These are phyloP conservation scores for Litsea cubeba DNA, from an alignment of 164 flowering plant species.

Conservation along the genomic window DNA sequence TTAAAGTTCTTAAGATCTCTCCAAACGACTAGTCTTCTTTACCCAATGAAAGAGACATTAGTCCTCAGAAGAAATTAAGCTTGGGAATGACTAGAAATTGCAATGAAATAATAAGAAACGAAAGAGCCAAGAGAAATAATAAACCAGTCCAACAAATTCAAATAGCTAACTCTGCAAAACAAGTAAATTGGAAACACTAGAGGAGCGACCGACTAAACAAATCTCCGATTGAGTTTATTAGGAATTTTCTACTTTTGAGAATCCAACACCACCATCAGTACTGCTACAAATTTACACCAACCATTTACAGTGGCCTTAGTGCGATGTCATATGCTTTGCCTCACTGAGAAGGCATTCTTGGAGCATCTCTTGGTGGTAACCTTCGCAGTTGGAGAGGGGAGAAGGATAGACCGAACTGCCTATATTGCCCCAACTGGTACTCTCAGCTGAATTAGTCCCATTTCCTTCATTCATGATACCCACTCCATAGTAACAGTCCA, in stretches of 20 bases:
- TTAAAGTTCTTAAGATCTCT: neutral
- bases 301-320: slow-evolving; percentile 15
- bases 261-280: slow-evolving; percentile 8
- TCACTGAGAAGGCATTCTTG: slow-evolving; percentile 26
- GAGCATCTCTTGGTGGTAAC: slow-evolving; percentile 23
- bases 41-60: neutral
- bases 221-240: slow-evolving; percentile 13
- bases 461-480: slow-evolving; percentile 24
- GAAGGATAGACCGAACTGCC: slow-evolving; percentile 29
- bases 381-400: slow-evolving; percentile 24
- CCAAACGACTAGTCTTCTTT: neutral
- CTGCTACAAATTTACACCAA: slow-evolving; percentile 26
- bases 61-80: neutral
- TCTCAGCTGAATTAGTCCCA: slow-evolving; percentile 30
- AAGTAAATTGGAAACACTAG: neutral
- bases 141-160: slow-evolving; percentile 3
- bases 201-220: slow-evolving; percentile 3
- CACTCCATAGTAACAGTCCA: slow-evolving; percentile 29
- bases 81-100: neutral
- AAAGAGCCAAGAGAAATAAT: neutral
- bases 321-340: slow-evolving; percentile 22
- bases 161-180: slow-evolving; percentile 1
- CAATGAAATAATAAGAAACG: neutral
- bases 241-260: slow-evolving; percentile 8
- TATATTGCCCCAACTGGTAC: slow-evolving; percentile 42